Evolutionary conservation across 768 basidiomycete species (phyloP), one percentile per base, ranked within the genome.

Genomic region (Obba rivulosa): DNA sequence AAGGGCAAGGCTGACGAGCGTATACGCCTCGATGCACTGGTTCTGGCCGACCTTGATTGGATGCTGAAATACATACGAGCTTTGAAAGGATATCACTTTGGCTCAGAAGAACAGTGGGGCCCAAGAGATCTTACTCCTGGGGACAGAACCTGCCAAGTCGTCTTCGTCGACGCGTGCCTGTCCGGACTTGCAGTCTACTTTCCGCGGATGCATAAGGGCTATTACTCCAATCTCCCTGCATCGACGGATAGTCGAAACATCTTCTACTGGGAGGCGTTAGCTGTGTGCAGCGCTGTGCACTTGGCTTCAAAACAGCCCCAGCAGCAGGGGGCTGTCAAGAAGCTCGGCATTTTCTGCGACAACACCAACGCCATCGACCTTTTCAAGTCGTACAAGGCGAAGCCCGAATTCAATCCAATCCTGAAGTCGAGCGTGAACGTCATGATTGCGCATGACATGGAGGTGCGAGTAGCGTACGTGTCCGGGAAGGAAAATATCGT

Each of bases 41-140:
- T 75, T 17, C 25, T 46, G 1, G 28, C 43, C 0, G 69, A 74
- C 17, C 47, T 71, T 4, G 0, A 0, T 0, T 78, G 75, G 75
- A 52, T 70, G 0, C 39, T 42, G 0, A 22, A 58, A 8, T 62
- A 66, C 35, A n/a, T 74, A 0, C 11, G 48, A 0, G 0, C 2
- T 0, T 56, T 57, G 0, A 8, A 40, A 3, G 68, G 69, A 0
- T 43, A 69, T 5, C 56, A 28, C n/a, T 38, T 54, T 16, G 17
- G 47, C 1, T 4, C 9, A 2, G n/a, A 22, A 0, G 38, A 41
- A 5, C 21, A 37, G 1, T 53, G 44, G 36, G 16, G 21, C 16
- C 16, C 35, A 5, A 34, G 34, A 1, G n/a, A 46, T 57, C 41
- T 64, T 53, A 59, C 34, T 4, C 8, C 14, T 21, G 0, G 3